phyloP scores from a whole-genome alignment of 2,329 filamentous ascomycete species.

The Alternaria consortialis region DNA sequence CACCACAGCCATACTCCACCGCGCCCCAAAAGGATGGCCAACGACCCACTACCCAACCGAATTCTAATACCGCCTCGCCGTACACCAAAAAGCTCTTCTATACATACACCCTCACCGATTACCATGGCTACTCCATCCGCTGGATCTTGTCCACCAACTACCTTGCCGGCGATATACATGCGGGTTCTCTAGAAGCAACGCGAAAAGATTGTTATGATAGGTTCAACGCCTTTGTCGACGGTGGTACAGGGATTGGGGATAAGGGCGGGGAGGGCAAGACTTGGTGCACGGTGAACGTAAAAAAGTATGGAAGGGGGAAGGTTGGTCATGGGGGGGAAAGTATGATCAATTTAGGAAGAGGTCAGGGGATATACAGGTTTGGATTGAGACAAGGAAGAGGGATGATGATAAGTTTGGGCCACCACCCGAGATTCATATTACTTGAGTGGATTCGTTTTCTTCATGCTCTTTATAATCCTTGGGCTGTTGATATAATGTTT shows the following conservation, averaged over 20 bases:
- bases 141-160: not conserved
- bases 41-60: not conserved
- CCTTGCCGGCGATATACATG: no score
- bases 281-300: no score
- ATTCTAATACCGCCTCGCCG: not conserved
- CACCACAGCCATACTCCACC: not conserved
- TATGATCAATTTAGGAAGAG: not conserved
- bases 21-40: not conserved
- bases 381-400: conserved; percentile 6
- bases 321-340: not conserved
- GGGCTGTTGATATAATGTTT: no score
- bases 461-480: no score
- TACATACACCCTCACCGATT: not conserved
- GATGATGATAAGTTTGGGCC: not conserved
- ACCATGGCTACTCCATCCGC: not conserved
- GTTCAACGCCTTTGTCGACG: not conserved
- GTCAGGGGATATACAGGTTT: not conserved
- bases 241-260: not conserved
- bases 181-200: no score
- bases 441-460: not conserved
- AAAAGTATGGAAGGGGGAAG: not conserved
- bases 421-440: not conserved
- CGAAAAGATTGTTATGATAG: no score
- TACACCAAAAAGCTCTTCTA: not conserved
- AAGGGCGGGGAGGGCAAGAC: not conserved